Conservation (phyloP, 139 green algal genomes). For the Trebouxia sp. region DNA sequence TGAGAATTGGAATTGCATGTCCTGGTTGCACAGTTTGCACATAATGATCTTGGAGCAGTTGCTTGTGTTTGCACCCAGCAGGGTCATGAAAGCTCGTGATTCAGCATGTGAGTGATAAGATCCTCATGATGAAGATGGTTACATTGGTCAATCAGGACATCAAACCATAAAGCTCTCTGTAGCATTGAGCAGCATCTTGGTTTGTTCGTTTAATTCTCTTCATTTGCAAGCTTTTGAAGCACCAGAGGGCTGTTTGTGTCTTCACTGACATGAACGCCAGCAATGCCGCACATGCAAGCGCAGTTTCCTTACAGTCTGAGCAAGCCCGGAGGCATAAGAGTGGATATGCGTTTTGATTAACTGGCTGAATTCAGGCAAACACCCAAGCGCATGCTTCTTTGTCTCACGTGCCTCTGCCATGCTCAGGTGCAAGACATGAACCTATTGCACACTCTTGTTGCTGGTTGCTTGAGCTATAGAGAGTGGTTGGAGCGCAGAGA, state of each 20-base stretch:
- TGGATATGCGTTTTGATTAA: no score
- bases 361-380: no score
- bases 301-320: neutral
- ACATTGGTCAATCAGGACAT: no score
- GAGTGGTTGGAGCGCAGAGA: slow-evolving; percentile 20
- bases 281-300: neutral
- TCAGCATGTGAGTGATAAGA: no score
- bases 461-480: slow-evolving; percentile 24
- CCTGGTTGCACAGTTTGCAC: neutral
- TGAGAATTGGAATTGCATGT: neutral
- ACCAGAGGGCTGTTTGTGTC: neutral
- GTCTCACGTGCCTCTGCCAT: neutral
- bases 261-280: neutral
- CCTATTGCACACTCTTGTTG: slow-evolving; percentile 6
- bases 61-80: neutral
- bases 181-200: no score
- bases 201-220: no score
- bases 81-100: no score
- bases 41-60: neutral
- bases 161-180: no score
- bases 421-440: slow-evolving; percentile 23
- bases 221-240: no score
- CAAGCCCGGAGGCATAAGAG: no score
- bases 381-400: neutral
- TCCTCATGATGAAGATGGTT: no score